A percentile compares a stretch with the other conserved stretches of the same genome.
Conservation (phyloP, 2,329 filamentous ascomycete species). For the Helicocarpus griseus region DNA sequence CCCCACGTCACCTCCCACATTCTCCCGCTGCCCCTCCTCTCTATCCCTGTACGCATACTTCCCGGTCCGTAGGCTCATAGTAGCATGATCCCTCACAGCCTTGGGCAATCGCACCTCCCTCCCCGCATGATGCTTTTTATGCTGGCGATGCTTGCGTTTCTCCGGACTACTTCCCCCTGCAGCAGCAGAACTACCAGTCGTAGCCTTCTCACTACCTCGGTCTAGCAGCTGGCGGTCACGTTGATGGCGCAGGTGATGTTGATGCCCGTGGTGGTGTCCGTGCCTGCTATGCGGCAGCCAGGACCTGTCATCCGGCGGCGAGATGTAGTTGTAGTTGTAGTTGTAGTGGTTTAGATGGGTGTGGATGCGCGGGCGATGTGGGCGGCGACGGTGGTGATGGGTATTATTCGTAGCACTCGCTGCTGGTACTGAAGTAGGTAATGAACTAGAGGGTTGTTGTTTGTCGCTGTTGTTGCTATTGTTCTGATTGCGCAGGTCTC, state of each 20-base stretch:
- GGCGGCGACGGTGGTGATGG: not conserved
- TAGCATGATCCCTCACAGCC: slow-evolving; percentile 10
- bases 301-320: slow-evolving; percentile 2
- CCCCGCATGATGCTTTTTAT: not conserved
- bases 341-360: slow-evolving; percentile 3
- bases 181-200: too few relatives aligned
- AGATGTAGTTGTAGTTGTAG: not conserved
- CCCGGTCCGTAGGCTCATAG: slow-evolving; percentile 23
- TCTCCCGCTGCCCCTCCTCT: slow-evolving; percentile 23
- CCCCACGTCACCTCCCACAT: slow-evolving; percentile 14
- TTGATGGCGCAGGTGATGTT: not conserved
- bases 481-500: too few relatives aligned
- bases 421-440: too few relatives aligned
- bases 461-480: not conserved
- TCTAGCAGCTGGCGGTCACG: not conserved
- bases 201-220: too few relatives aligned
- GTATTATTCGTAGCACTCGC: too few relatives aligned
- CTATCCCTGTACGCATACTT: slow-evolving; percentile 17
- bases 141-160: not conserved
- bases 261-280: not conserved
- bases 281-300: not conserved
- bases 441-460: too few relatives aligned
- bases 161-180: not conserved
- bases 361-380: not conserved
- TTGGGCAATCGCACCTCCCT: not conserved